Evolutionary conservation across 129 eudicot species (phyloP).

Genomic region (Daucus carota): DNA sequence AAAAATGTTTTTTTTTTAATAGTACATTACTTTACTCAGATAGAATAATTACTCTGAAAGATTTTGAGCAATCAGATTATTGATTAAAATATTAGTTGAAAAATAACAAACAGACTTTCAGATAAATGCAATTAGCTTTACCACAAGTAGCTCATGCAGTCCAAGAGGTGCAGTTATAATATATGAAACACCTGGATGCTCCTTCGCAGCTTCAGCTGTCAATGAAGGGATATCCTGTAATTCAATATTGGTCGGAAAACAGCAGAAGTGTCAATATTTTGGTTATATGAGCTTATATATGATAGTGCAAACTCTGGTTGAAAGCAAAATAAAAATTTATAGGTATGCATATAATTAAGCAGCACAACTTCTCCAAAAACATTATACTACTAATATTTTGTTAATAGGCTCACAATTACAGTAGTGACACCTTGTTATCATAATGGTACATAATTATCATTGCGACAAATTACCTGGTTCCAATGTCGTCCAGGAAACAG

Average conservation of each 20-base stretch:
- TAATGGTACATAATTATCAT: background rate
- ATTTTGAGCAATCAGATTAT: background rate
- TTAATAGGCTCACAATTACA: background rate
- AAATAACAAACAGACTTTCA: background rate
- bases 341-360: background rate
- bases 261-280: background rate
- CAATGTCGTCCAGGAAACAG: constrained; percentile 94
- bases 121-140: constrained; percentile 16
- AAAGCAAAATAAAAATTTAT: background rate
- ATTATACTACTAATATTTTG: background rate
- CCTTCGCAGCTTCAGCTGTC: constrained; percentile 94
- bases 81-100: background rate
- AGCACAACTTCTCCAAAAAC: background rate
- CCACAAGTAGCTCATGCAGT: constrained; percentile 75
- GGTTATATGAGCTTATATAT: background rate
- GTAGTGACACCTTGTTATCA: background rate
- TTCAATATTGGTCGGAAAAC: background rate
- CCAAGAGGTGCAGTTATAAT: constrained; percentile 88
- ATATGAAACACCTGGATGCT: constrained; percentile 66
- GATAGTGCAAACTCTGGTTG: background rate
- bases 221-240: constrained; percentile 83
- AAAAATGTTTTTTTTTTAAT: background rate
- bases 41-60: background rate
- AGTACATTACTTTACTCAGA: background rate
- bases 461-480: constrained; percentile 59